Evolutionary conservation across 106 monocot species (phyloP), one percentile per base, ranked within the genome.

Genomic region (Platanthera zijinensis): DNA sequence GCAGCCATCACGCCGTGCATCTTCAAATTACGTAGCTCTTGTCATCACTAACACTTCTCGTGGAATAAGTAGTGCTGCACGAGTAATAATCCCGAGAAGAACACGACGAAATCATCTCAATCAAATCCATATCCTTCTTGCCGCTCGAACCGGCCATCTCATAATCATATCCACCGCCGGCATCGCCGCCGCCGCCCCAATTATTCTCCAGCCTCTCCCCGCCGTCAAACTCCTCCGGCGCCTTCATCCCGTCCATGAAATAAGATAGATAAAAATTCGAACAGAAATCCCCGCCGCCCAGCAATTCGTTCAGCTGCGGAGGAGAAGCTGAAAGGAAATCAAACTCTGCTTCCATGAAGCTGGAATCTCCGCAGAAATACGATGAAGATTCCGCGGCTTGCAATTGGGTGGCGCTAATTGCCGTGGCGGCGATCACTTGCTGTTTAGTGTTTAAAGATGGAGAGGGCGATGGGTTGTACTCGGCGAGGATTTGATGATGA

Each of bases 41-140:
- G n/a, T n/a, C n/a, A n/a, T n/a, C n/a, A n/a, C n/a, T n/a, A n/a
- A n/a, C n/a, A n/a, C n/a, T n/a, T n/a, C n/a, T n/a, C n/a, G n/a
- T n/a, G n/a, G n/a, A 32, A 32, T 32, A 32, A 32, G 32, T 32
- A 32, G 32, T 32, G 32, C 32, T 32, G 32, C 32, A 32, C 32
- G 32, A 32, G 32, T 32, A 54, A 54, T 12, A 54, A 11, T 54
- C 8, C 3, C 15, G 54, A 62, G 62, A 22, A 19, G 18, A 32
- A 32, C 22, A 66, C 5, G 10, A 32, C 18, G 10, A 66, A 66
- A 66, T 32, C 66, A 79, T 73, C 69, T 81, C 69, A 2, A 81
- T 69, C 54, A 81, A 61, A 52, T 81, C 80, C 75, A 81, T 75
- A 70, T 81, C 80, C 18, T 66, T 66, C 11, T n/a, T n/a, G n/a